Evolutionary conservation across 768 basidiomycete species (phyloP).

Genomic region (Dentipellis sp.): DNA sequence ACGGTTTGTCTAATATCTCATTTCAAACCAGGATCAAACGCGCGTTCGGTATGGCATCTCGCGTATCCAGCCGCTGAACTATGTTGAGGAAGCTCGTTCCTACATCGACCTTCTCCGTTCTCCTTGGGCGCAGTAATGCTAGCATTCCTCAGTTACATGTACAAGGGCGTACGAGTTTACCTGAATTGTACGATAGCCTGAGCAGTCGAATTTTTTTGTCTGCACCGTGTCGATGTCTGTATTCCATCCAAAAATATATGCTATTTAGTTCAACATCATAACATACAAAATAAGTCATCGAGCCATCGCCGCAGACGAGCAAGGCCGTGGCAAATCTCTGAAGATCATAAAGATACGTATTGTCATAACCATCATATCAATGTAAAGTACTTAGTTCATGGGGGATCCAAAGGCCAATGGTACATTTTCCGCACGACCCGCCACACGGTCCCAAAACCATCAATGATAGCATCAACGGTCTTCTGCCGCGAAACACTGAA

Average conservation of each 20-base stretch:
- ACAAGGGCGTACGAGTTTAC: too few species aligned
- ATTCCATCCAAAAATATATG: too few species aligned
- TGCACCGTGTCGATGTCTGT: too few species aligned
- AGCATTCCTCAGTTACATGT: too few species aligned
- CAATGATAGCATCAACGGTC: conserved; percentile 25
- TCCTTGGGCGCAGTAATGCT: conserved; percentile 38
- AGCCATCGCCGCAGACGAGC: too few species aligned
- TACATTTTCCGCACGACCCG: conserved; percentile 38
- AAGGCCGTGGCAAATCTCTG: too few species aligned
- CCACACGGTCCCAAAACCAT: conserved; percentile 35
- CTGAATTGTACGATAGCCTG: too few species aligned
- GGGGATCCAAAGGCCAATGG: conserved; percentile 51
- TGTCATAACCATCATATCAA: not conserved
- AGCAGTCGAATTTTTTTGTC: too few species aligned
- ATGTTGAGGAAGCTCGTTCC: conserved; percentile 51
- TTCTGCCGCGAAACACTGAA: conserved; percentile 26
- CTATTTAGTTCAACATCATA: not conserved
- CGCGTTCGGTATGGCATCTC: conserved; percentile 81
- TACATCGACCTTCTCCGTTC: conserved; percentile 53
- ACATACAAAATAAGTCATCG: not conserved
- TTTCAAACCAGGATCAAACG: conserved; percentile 50
- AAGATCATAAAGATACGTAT: not conserved
- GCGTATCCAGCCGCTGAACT: conserved; percentile 56
- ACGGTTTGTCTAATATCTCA: not conserved
- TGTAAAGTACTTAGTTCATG: conserved; percentile 14